A percentile compares a stretch with the other conserved stretches of the same genome.
Conservation (phyloP, 2,329 filamentous ascomycete genomes). For the Aureobasidium sp. region DNA sequence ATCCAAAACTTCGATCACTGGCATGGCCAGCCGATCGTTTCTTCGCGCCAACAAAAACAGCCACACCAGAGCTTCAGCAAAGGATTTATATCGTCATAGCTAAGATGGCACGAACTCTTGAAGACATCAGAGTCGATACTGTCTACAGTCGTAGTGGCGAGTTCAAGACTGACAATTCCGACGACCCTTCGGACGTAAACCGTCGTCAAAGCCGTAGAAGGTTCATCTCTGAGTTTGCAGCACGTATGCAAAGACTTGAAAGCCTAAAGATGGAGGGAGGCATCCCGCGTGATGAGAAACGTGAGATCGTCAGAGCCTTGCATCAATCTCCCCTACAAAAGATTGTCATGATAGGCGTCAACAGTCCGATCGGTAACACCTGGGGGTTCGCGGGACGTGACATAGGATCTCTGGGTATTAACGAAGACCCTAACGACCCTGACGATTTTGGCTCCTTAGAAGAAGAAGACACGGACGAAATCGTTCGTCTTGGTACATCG, state of each 20-base stretch:
- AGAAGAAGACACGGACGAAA: slow-evolving; percentile 34
- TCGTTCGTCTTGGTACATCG: slow-evolving; percentile 29
- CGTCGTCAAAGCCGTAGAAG: slow-evolving; percentile 26
- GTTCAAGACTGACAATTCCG: slow-evolving; percentile 27
- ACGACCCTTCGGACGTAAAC: neutral
- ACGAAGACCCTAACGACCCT: slow-evolving; percentile 19
- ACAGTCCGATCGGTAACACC: slow-evolving; percentile 48
- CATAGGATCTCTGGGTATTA: slow-evolving; percentile 34
- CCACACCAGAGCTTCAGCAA: slow-evolving; percentile 28
- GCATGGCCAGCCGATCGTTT: slow-evolving; percentile 54
- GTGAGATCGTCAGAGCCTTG: slow-evolving; percentile 49
- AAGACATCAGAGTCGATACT: slow-evolving; percentile 48
- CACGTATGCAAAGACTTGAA: slow-evolving; percentile 45
- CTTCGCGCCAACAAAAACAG: slow-evolving; percentile 37
- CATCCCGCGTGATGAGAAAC: slow-evolving; percentile 51
- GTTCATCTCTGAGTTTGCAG: slow-evolving; percentile 49
- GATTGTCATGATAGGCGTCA: slow-evolving; percentile 51
- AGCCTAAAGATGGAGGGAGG: slow-evolving; percentile 54
- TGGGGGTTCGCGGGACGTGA: slow-evolving; percentile 44
- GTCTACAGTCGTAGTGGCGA: slow-evolving; percentile 30
- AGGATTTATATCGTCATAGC: slow-evolving; percentile 37
- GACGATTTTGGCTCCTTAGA: slow-evolving; percentile 31
- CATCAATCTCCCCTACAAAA: slow-evolving; percentile 47
- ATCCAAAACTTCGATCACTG: slow-evolving; percentile 47
- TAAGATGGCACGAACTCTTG: slow-evolving; percentile 42